Conservation (phyloP, 345 rosid genomes). For the Populus tremula region DNA sequence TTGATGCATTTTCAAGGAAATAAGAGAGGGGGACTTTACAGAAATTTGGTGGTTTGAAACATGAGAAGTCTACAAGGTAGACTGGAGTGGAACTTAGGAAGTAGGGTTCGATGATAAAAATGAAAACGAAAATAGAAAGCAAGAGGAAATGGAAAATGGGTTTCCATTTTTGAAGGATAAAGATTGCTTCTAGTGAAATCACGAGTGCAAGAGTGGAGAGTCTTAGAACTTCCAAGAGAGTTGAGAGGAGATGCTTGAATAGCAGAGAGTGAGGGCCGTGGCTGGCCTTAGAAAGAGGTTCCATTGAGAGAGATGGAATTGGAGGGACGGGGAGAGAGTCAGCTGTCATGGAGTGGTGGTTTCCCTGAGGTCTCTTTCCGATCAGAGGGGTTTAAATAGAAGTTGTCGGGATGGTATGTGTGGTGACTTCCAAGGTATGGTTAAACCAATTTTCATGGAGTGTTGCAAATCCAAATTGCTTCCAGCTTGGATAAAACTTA, state of each 20-base stretch:
- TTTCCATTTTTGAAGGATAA: slow-evolving; percentile 11
- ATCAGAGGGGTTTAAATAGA: no score
- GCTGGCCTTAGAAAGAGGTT: slow-evolving; percentile 5
- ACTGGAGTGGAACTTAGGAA: slow-evolving; percentile 20
- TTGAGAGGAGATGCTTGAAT: not conserved
- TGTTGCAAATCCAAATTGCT: no score
- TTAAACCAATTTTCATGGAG: no score
- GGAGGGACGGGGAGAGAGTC: not conserved
- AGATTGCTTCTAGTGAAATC: not conserved
- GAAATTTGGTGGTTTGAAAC: slow-evolving; percentile 42
- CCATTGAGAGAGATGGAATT: not conserved
- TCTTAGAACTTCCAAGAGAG: slow-evolving; percentile 15
- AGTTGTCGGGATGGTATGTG: no score
- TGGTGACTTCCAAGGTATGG: no score
- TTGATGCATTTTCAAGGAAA: slow-evolving; percentile 44
- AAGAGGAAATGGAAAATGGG: slow-evolving; percentile 23
- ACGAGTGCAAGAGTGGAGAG: slow-evolving; percentile 10
- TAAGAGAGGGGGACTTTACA: slow-evolving; percentile 39
- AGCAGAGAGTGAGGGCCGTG: slow-evolving; percentile 6
- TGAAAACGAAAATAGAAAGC: slow-evolving; percentile 5
- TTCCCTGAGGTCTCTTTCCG: no score
- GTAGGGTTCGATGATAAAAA: slow-evolving; percentile 5
- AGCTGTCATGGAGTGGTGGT: not conserved
- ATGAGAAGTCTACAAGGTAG: slow-evolving; percentile 54
- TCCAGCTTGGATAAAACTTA: no score